Percentiles rank a stretch among this genome's conserved stretches.
Conservation (phyloP, 2,329 filamentous ascomycete genomes). For the Fusarium torulosum region DNA sequence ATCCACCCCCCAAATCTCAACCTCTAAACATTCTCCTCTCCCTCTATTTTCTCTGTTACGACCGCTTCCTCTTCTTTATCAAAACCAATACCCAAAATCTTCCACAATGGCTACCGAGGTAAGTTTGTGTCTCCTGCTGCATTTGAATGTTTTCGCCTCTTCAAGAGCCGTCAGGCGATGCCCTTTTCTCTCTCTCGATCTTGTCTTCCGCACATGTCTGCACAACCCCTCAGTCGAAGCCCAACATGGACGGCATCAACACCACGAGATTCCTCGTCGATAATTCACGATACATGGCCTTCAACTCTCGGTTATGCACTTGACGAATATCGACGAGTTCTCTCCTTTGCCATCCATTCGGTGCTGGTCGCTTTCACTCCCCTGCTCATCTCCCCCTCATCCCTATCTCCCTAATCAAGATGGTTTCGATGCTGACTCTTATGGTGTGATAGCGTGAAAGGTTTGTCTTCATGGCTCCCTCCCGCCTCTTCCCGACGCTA, state of each 20-base stretch:
- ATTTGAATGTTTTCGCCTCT: constrained; percentile 19
- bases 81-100: constrained; percentile 42
- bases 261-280: constrained; percentile 23
- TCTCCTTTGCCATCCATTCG: background rate
- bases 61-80: constrained; percentile 39
- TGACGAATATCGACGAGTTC: constrained; percentile 6
- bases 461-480: constrained; percentile 60
- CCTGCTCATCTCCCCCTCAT: constrained; percentile 18
- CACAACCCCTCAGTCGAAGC: constrained; percentile 49
- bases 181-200: constrained; percentile 42
- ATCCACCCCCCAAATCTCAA: constrained; percentile 47
- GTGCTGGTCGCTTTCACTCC: constrained; percentile 3
- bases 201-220: constrained; percentile 35
- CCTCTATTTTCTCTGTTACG: constrained; percentile 39
- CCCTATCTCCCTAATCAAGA: constrained; percentile 29
- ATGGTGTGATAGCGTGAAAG: constrained; percentile 72
- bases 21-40: constrained; percentile 17
- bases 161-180: constrained; percentile 28
- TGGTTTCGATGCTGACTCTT: constrained; percentile 53
- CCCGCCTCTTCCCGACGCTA: constrained; percentile 27
- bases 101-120: constrained; percentile 54
- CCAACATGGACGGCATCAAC: constrained; percentile 32
- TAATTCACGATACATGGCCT: constrained; percentile 12
- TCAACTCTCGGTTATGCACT: constrained; percentile 5
- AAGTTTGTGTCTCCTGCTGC: constrained; percentile 33